A percentile compares a stretch with the other conserved stretches of the same genome.
Evolutionary conservation across 2,329 filamentous ascomycete species (phyloP).

Genomic region (Xenosphaeropsis pyriputrescens): DNA sequence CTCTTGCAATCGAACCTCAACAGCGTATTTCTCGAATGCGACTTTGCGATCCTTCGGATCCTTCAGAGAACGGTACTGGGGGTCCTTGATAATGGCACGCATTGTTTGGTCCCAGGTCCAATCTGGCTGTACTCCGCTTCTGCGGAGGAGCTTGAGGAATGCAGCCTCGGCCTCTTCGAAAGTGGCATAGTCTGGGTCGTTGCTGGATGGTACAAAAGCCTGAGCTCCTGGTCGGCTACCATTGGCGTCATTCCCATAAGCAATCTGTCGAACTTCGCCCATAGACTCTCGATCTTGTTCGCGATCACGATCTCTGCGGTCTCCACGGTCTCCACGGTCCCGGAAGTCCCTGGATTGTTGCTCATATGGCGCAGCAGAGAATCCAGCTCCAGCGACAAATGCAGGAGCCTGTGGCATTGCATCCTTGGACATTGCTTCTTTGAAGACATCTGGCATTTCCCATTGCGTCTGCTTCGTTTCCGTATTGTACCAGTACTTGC

Average conservation of each 20-base stretch:
- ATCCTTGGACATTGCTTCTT: conserved; percentile 52
- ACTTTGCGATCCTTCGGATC: conserved; percentile 82
- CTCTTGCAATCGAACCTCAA: conserved; percentile 81
- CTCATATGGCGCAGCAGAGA: conserved; percentile 16
- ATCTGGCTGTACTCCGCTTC: conserved; percentile 74
- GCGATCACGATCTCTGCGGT: too few relatives aligned
- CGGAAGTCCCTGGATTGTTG: conserved; percentile 5
- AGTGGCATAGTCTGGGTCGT: conserved; percentile 65
- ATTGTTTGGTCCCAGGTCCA: conserved; percentile 90
- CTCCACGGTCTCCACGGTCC: too few relatives aligned
- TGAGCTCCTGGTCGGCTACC: conserved; percentile 26
- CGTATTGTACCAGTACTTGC: conserved; percentile 91
- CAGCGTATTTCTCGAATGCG: conserved; percentile 89
- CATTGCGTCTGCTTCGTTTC: conserved; percentile 87
- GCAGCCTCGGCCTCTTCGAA: conserved; percentile 84
- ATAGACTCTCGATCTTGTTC: conserved; percentile 22
- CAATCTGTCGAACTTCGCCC: conserved; percentile 41
- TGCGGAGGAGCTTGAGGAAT: conserved; percentile 79
- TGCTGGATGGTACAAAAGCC: conserved; percentile 44
- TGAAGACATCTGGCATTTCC: conserved; percentile 81
- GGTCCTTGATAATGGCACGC: conserved; percentile 72
- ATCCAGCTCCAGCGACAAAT: conserved; percentile 27
- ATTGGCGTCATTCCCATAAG: conserved; percentile 36
- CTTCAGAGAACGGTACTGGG: conserved; percentile 84
- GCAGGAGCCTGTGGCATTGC: conserved; percentile 16